Conservation (phyloP, 2,329 filamentous ascomycete genomes). For the Colletotrichum spinosum region DNA sequence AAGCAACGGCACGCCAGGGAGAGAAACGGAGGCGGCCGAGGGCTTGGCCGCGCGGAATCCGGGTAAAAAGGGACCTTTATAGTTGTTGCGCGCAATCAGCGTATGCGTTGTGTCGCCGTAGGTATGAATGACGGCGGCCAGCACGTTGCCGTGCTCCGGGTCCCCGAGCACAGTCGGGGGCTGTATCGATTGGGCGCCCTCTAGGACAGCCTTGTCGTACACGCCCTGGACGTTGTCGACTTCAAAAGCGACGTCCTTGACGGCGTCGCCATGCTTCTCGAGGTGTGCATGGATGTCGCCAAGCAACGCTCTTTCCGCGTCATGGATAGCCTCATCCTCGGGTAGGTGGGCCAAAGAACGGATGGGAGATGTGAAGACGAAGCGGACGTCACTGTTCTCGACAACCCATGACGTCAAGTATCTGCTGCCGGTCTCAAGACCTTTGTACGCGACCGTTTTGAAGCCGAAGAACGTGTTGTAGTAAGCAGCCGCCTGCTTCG, state of each 20-base stretch:
- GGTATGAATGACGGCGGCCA: slow-evolving; percentile 84
- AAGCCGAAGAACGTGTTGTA: slow-evolving; percentile 92
- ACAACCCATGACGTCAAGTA: slow-evolving; percentile 87
- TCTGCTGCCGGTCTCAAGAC: slow-evolving; percentile 88
- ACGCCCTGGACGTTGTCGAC: slow-evolving; percentile 89
- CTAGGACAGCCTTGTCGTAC: slow-evolving; percentile 77
- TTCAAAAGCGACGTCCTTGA: slow-evolving; percentile 95
- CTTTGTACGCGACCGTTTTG: slow-evolving; percentile 82
- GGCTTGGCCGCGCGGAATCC: slow-evolving; percentile 74
- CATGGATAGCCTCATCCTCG: slow-evolving; percentile 69
- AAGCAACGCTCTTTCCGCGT: slow-evolving; percentile 74
- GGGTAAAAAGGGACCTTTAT: slow-evolving; percentile 83
- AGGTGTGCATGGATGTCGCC: slow-evolving; percentile 84
- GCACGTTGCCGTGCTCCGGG: slow-evolving; percentile 73
- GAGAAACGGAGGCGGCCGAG: slow-evolving; percentile 50
- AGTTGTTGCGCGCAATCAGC: slow-evolving; percentile 77
- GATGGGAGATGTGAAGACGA: slow-evolving; percentile 86
- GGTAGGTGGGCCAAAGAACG: slow-evolving; percentile 69
- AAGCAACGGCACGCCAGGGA: slow-evolving; percentile 75
- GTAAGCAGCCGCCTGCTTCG: slow-evolving; percentile 92
- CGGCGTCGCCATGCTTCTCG: slow-evolving; percentile 89
- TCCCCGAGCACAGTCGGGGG: slow-evolving; percentile 67
- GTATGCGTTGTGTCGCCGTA: slow-evolving; percentile 98
- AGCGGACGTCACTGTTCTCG: slow-evolving; percentile 79
- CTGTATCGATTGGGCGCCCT: slow-evolving; percentile 72